Base-by-base conservation (phyloP, 2,329 filamentous ascomycete genomes). In the Colletotrichum destructivum region DNA sequence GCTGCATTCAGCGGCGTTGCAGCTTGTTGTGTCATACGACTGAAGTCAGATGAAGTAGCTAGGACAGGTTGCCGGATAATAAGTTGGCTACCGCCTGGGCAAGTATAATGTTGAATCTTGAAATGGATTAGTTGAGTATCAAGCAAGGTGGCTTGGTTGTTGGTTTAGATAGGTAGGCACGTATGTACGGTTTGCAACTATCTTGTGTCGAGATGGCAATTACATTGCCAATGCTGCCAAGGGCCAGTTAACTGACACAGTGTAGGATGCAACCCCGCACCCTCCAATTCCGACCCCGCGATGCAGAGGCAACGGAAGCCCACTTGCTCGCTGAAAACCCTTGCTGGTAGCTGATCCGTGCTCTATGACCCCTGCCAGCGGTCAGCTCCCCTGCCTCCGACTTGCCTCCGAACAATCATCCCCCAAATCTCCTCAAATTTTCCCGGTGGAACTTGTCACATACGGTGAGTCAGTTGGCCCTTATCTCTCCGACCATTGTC, bases 381-480 rank as follows among this genome's bases (percentile, higher is more conserved):
- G 61, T 35, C 47, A 62, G 55, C 66, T 71, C 63, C 66, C 65
- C 65, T 69, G 65, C 65, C 69, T 71, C 69, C 69, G 69, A 71
- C 65, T 60, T 71, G 69, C 65, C 70, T 72, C 70, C 66, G 66
- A 71, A 55, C 66, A 56, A 71, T 66, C 55, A 42, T 44, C 61
- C 66, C 66, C 67, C 60, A 65, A 38, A 70, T 65, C 70, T 71
- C 70, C 67, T 69, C 70, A 72, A 72, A 71, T 72, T 72, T 71
- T 71, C 66, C 66, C 62, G 26, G 70, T 69, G 70, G 70, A 66
- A 72, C 61, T 66, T 71, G 49, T 63, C 70, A 60, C 61, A 62
- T 23, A 57, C 59, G 59, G 70, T 71, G 70, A 72, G 70, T 72
- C 70, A 72, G 66, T 51, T 52, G 38, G 35, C 55, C 47, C 52